Conservation (phyloP, 768 basidiomycete species). For the Collybia mongolica region DNA sequence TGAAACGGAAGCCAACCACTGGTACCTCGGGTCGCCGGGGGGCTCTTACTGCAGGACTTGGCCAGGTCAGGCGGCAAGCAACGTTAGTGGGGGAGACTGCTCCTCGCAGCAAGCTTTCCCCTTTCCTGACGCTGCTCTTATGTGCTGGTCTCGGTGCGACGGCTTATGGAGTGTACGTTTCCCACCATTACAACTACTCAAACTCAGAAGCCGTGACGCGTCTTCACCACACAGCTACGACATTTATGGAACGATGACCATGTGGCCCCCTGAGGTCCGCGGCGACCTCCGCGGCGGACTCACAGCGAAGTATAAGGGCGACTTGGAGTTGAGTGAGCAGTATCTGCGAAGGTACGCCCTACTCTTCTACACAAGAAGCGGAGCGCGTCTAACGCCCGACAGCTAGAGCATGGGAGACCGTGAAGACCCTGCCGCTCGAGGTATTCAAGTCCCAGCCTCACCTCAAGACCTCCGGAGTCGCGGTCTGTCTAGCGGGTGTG, state of each 20-base stretch:
- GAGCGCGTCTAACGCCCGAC: constrained; percentile 9
- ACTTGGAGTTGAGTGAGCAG: constrained; percentile 47
- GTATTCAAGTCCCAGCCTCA: constrained; percentile 45
- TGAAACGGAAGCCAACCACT: too few species aligned
- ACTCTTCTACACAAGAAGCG: not conserved
- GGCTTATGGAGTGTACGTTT: constrained; percentile 33
- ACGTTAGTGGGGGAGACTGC: not conserved
- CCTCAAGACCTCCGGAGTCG: constrained; percentile 69
- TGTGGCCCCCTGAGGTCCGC: constrained; percentile 68
- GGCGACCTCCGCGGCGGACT: constrained; percentile 65
- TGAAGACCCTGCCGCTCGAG: constrained; percentile 40
- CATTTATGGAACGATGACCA: constrained; percentile 54
- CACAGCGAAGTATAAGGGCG: constrained; percentile 57
- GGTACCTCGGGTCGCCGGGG: too few species aligned
- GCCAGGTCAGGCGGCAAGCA: too few species aligned
- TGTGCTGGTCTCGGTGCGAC: constrained; percentile 27
- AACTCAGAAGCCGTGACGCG: constrained; percentile 8
- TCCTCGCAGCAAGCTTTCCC: constrained; percentile 32
- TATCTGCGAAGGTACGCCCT: constrained; percentile 48
- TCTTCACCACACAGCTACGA: constrained; percentile 39
- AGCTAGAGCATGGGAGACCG: constrained; percentile 55
- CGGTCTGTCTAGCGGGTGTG: constrained; percentile 56
- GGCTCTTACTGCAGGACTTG: too few species aligned
- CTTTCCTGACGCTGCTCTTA: constrained; percentile 26
- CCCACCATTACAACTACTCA: constrained; percentile 1